Evolutionary conservation across 306 rosid species (phyloP), one percentile per base, ranked within the genome.

Genomic region (Abrus pulchellus): DNA sequence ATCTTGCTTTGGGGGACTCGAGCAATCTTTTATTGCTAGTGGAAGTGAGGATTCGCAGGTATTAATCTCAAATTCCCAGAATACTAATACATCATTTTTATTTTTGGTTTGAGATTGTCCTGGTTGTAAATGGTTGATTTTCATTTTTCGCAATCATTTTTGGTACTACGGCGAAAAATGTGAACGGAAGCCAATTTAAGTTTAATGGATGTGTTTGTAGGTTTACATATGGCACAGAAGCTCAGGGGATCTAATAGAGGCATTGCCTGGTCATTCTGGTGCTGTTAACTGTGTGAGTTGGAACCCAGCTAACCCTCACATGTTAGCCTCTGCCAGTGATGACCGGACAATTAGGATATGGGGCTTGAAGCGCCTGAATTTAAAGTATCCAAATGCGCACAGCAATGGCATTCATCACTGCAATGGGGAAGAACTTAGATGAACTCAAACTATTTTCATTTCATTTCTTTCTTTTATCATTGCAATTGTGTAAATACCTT

Each of bases 31-130:
- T 82, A 79, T 94, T 85, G 97, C 97, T 80, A 92, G 97, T 72
- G 98, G 98, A 78, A 92, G 98, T 88, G 97, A 94, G 91, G 98
- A 94, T 84, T 94, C 98, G 53, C 94, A 89, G 97, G 98, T 92
- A 90, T 71, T 50, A 34, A 68, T 78, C 83, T 78, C 74, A 8
- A 44, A 68, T 59, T 33, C 12, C n/a, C 43, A 54, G 68, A 76
- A 32, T 61, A 52, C 12, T 36, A 13, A 71, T 52, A 59, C n/a
- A 29, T 34, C 5, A 55, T 28, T 44, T 13, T 76, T 36, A 3
- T 43, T 28, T n/a, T 6, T 28, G 30, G 13, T 13, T 12, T 69
- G 32, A 12, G 64, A 66, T 38, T 52, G 64, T 34, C 66, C 48
- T 13, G 47, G 55, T 44, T 28, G 72, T 34, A 53, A 36, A 52